A percentile compares a stretch with the other conserved stretches of the same genome.
Evolutionary conservation across 345 rosid species (phyloP).

Genomic region (Cardiospermum halicacabum): DNA sequence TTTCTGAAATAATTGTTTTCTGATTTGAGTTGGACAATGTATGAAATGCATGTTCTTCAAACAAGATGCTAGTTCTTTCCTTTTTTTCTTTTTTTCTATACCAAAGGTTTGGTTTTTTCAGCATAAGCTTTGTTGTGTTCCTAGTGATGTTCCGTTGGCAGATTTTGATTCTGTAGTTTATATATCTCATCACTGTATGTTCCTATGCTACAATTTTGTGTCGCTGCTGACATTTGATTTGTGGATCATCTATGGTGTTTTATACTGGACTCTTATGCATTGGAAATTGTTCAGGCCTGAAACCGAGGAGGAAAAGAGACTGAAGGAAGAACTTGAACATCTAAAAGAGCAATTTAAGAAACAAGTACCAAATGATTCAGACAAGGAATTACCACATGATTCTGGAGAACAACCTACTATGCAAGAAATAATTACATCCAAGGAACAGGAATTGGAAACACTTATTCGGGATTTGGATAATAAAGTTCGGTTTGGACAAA

Average conservation of each 20-base stretch:
- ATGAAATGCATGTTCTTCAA: not conserved
- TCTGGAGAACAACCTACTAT: slow-evolving; percentile 29
- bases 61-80: not conserved
- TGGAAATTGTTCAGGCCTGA: slow-evolving; percentile 56
- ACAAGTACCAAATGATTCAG: slow-evolving; percentile 27
- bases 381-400: slow-evolving; percentile 34
- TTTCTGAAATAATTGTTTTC: not conserved
- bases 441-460: slow-evolving; percentile 64
- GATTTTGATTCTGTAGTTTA: not conserved
- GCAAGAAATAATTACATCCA: slow-evolving; percentile 38
- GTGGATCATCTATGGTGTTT: not conserved
- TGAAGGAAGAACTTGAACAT: slow-evolving; percentile 64
- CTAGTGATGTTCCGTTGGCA: not conserved
- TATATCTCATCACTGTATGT: not conserved
- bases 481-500: slow-evolving; percentile 76
- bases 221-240: not conserved
- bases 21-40: not conserved
- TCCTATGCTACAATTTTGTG: not conserved
- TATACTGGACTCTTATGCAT: not conserved
- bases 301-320: slow-evolving; percentile 67
- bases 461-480: slow-evolving; percentile 65
- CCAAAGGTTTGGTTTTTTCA: not conserved
- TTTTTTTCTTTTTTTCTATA: not conserved
- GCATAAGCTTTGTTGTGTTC: not conserved
- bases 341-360: slow-evolving; percentile 46